A percentile compares a stretch with the other conserved stretches of the same genome.
These are phyloP conservation scores for Salvia splendens DNA, from an alignment of 257 asterid genomes.

Conservation along the genomic window DNA sequence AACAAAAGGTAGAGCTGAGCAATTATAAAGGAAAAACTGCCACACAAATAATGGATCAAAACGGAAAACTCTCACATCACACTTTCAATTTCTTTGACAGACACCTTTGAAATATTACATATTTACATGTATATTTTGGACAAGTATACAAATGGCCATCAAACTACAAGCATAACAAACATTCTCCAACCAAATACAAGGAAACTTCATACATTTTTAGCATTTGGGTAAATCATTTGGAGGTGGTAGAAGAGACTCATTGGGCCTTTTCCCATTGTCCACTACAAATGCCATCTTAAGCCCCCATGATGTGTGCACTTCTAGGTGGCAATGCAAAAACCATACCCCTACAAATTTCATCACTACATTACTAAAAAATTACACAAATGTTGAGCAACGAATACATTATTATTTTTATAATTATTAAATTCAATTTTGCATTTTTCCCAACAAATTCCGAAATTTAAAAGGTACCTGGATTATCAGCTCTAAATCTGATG, in stretches of 20 bases:
- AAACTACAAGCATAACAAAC: not conserved
- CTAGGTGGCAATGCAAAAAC: constrained; percentile 70
- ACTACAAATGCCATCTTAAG: constrained; percentile 74
- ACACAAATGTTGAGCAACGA: too few species aligned
- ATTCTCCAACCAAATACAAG: not conserved
- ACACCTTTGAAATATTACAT: not conserved
- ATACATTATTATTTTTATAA: too few species aligned
- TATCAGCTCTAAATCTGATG: constrained; percentile 55
- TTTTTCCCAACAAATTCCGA: too few species aligned
- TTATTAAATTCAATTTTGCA: too few species aligned
- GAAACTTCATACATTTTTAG: constrained; percentile 33
- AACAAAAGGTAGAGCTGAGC: too few species aligned
- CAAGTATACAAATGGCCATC: not conserved
- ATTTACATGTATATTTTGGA: not conserved
- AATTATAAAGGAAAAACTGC: not conserved
- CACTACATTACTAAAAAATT: not conserved
- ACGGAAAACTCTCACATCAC: not conserved
- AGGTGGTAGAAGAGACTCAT: constrained; percentile 57
- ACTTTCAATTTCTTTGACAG: constrained; percentile 3
- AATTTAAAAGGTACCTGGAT: constrained; percentile 46
- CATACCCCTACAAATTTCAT: constrained; percentile 47
- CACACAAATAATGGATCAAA: not conserved
- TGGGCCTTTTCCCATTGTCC: constrained; percentile 61
- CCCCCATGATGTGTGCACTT: constrained; percentile 71
- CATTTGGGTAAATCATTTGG: constrained; percentile 63